Evolutionary conservation across 2,329 filamentous ascomycete genomes (phyloP), one percentile per base, ranked within the genome.

Genomic region (Diatrype stigma): DNA sequence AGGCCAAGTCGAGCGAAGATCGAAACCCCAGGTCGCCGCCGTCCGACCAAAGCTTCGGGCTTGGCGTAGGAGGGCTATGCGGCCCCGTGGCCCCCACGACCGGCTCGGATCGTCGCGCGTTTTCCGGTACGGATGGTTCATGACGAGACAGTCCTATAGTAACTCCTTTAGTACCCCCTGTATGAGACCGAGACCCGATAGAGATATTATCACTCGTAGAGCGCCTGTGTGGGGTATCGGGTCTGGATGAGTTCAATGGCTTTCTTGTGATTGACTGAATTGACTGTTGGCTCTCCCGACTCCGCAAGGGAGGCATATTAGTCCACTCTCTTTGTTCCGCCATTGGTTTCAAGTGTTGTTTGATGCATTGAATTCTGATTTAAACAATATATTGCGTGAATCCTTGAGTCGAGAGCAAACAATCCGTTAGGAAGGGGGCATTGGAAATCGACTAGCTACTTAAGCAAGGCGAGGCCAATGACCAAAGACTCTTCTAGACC

Each of bases 151-250:
- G 19, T 2, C 51, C 48, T 21, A 22, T 17, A 16, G 11, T 22
- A 21, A 50, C 47, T 28, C 47, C 49, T 11, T 42, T 14, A 28
- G 11, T 22, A 21, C 51, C 47, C 34, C 47, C 49, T 11, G 44
- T 14, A 28, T 48, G 56, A 37, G 51, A 54, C 37, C 32, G 48
- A 11, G 51, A 57, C 32, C 40, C 49, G 2, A 51, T n/a, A 45
- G 56, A 54, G 22, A 53, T 35, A n/a, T 47, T 45, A n/a, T 55
- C 56, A 46, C 52, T 54, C 14, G 30, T n/a, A 22, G 46, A 46
- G 40, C 52, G 49, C 32, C 42, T 52, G 21, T 51, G 52, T 7
- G 45, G 35, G 16, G 50, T 38, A 14, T 50, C 49, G 22, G 34
- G 5, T 30, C 26, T 30, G 26, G 26, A 30, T 30, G 26, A 10